A percentile compares a stretch with the other conserved stretches of the same genome.
Conservation (phyloP, 1,139 yeast genomes). For the Geotrichum restrictum region DNA sequence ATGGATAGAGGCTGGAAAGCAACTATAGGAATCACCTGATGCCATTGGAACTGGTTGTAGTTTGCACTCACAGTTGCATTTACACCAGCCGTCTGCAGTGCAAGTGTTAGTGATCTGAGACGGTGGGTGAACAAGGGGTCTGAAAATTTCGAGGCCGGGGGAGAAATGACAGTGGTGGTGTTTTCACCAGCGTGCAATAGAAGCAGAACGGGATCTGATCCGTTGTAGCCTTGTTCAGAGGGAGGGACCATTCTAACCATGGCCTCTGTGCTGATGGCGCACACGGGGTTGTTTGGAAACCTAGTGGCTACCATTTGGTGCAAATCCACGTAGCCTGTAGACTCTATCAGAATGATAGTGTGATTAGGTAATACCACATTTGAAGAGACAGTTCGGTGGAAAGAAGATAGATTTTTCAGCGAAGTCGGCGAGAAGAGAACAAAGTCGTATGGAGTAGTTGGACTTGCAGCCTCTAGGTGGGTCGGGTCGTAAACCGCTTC, state of each 20-base stretch:
- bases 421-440: constrained; percentile 33
- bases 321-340: constrained; percentile 34
- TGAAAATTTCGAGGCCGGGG: constrained; percentile 24
- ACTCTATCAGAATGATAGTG: constrained; percentile 35
- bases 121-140: constrained; percentile 6
- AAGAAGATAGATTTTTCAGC: constrained; percentile 27
- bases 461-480: constrained; percentile 13
- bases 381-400: constrained; percentile 16
- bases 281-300: constrained; percentile 30
- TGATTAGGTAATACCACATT: constrained; percentile 28
- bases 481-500: constrained; percentile 19
- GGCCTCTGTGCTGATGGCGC: constrained; percentile 28
- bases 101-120: not conserved
- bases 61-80: constrained; percentile 14
- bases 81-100: constrained; percentile 20
- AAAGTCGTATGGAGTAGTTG: constrained; percentile 27
- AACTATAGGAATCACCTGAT: constrained; percentile 70
- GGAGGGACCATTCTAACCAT: constrained; percentile 23
- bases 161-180: constrained; percentile 23
- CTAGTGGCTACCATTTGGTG: constrained; percentile 31
- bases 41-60: constrained; percentile 60
- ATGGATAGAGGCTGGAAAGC: constrained; percentile 74
- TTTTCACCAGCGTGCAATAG: constrained; percentile 20
- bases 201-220: constrained; percentile 19
- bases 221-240: constrained; percentile 13